Evolutionary conservation across 2,329 filamentous ascomycete genomes (phyloP).

Genomic region (Trichoderma cornu-damae): DNA sequence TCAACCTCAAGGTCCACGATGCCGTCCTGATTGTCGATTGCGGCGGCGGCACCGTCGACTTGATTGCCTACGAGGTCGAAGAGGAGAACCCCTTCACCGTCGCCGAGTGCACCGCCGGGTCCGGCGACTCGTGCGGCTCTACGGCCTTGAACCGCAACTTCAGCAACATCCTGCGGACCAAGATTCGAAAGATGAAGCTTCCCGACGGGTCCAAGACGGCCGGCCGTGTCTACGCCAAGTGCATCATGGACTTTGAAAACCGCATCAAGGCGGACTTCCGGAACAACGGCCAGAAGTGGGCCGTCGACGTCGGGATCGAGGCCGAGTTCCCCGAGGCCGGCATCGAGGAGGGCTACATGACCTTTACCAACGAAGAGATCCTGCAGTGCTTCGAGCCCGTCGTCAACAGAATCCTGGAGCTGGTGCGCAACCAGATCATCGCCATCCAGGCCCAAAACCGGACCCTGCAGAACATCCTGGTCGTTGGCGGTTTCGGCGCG

Average conservation of each 20-base stretch:
- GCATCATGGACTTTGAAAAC: conserved; percentile 99
- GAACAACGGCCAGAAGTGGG: conserved; percentile 99
- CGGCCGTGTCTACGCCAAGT: conserved; percentile 97
- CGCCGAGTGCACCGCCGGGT: conserved; percentile 93
- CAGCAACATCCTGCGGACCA: conserved; percentile 93
- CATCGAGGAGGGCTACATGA: conserved; percentile 99
- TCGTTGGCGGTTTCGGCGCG: conserved; percentile 96
- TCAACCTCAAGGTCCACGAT: conserved; percentile 97
- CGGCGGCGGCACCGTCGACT: conserved; percentile 95
- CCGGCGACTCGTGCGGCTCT: conserved; percentile 96
- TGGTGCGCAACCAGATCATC: conserved; percentile 97
- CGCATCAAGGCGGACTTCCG: conserved; percentile 99
- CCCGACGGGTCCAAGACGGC: conserved; percentile 95
- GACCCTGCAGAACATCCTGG: conserved; percentile 87
- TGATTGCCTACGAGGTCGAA: conserved; percentile 98
- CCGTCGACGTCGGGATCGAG: conserved; percentile 96
- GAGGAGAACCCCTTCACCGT: conserved; percentile 97
- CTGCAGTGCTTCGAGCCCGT: conserved; percentile 98
- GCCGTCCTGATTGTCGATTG: conserved; percentile 98
- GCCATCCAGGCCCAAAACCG: conserved; percentile 97
- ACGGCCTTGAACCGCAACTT: conserved; percentile 97
- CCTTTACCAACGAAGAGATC: conserved; percentile 98
- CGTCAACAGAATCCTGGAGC: conserved; percentile 91
- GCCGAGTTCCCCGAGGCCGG: conserved; percentile 95
- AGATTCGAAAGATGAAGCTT: conserved; percentile 98